Base-by-base conservation (phyloP, 208 protist species). In the Crithidia thermophila region DNA sequence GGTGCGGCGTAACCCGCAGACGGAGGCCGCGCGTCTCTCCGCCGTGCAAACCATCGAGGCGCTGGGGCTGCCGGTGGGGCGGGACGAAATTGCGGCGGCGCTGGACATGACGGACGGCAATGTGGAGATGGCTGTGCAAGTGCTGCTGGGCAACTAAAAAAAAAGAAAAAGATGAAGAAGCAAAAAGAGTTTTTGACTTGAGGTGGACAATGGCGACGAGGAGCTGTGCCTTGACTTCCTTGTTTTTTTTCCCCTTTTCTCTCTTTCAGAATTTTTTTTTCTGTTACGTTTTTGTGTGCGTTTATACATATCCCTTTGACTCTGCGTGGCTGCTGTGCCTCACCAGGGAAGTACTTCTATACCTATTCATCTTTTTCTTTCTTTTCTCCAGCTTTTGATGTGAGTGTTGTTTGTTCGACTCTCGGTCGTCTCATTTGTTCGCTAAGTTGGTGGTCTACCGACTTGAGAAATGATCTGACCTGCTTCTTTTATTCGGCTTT, bases 71-170 rank as follows among this genome's bases (percentile, higher is more conserved):
- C 50, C 58, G n/a, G 75, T 73, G 47, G 57, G 69, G 8, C 71
- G 65, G 4, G 80, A 79, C 3, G 71, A 82, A 20, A 84, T 90
- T 57, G 42, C 43, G 8, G 51, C 28, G 0, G 87, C 79, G 37
- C 73, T 93, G n/a, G 58, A 64, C 42, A 73, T 67, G 43, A 42
- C 79, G 18, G 68, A 74, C 40, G 84, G 84, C 4, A 72, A 85
- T 28, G 76, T 85, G 27, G 77, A 87, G 46, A 64, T 49, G 37
- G 87, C 87, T 30, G 75, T 93, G 20, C 73, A 90, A 30, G 49
- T 81, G 10, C 72, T 93, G 33, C 56, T 93, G 27, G 77, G 62
- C 33, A 67, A 20, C 30, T 67, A 34, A 47, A 21, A 42, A 18
- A 8, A 60, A 11, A 3, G 14, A 30, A 56, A 56, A 58, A 5